Percentiles rank a stretch among this genome's conserved stretches.
Evolutionary conservation across 352 stramenopile species (phyloP).

Genomic region (Phytophthora litchii): DNA sequence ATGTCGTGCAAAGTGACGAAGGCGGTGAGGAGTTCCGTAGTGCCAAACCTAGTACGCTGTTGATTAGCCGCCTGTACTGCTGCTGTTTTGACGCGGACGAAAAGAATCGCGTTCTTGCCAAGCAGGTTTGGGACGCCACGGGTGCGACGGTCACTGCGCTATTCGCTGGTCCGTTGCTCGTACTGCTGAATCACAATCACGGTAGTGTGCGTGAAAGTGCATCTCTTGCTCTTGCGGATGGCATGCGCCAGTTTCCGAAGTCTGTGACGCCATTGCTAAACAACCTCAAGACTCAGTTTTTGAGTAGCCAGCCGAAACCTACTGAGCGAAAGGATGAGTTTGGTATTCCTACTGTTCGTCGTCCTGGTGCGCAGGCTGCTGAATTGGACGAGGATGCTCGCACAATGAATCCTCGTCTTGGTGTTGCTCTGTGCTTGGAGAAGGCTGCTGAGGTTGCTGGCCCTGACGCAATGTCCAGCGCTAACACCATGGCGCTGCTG

Average conservation of each 20-base stretch:
- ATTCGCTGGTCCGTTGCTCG: constrained; percentile 68
- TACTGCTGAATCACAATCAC: constrained; percentile 77
- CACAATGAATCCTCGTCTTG: constrained; percentile 70
- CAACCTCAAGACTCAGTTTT: constrained; percentile 73
- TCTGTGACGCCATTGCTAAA: constrained; percentile 70
- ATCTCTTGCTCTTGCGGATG: constrained; percentile 76
- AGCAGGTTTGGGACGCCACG: constrained; percentile 66
- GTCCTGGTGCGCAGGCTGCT: constrained; percentile 44
- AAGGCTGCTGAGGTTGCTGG: constrained; percentile 52
- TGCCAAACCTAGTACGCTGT: constrained; percentile 49
- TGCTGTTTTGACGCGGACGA: constrained; percentile 70
- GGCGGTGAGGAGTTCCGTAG: constrained; percentile 42
- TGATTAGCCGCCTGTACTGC: constrained; percentile 70
- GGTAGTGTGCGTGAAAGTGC: constrained; percentile 81
- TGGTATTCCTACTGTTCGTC: constrained; percentile 73
- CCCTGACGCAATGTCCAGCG: constrained; percentile 48
- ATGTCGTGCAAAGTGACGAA: constrained; percentile 66
- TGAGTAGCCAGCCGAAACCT: constrained; percentile 57
- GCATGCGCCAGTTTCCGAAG: constrained; percentile 82
- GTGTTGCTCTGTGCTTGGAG: constrained; percentile 79
- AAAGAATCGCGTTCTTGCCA: constrained; percentile 62
- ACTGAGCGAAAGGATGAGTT: constrained; percentile 71
- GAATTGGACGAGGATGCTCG: constrained; percentile 62
- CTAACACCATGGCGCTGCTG: constrained; percentile 68
- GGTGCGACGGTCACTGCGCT: constrained; percentile 56